Evolutionary conservation across 257 asterid species (phyloP).

Genomic region (Henckelia pumila): DNA sequence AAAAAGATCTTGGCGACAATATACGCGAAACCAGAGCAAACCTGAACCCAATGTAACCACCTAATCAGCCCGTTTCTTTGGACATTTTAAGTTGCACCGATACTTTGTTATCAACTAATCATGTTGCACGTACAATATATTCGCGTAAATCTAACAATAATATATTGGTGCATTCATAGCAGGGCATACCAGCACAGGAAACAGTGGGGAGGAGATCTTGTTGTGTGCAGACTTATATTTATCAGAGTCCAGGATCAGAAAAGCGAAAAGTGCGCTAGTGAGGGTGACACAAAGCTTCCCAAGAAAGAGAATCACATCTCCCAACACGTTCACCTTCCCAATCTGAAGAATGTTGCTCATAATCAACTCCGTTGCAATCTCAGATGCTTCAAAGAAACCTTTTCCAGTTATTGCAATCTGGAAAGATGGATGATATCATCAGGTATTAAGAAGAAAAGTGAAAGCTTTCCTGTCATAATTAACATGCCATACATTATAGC

Average conservation of each 20-base stretch:
- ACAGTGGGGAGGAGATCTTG: constrained; percentile 90
- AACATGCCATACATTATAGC: not conserved
- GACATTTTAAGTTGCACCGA: not conserved
- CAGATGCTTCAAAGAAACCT: constrained; percentile 82
- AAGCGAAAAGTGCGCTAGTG: constrained; percentile 77
- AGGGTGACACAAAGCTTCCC: constrained; percentile 98
- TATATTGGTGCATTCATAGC: not conserved
- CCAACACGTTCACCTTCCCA: constrained; percentile 88
- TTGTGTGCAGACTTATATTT: constrained; percentile 70
- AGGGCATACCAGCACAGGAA: constrained; percentile 85
- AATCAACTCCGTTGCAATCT: constrained; percentile 89
- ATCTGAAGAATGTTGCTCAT: constrained; percentile 87
- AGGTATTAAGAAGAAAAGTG: not conserved
- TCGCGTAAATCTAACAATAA: not conserved
- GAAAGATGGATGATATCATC: not conserved
- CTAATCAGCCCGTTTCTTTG: not conserved
- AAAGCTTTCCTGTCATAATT: too few relatives aligned
- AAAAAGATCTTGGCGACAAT: constrained; percentile 88
- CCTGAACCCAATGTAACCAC: constrained; percentile 38
- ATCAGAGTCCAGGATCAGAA: constrained; percentile 83
- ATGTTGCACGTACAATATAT: not conserved
- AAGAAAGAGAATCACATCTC: constrained; percentile 86
- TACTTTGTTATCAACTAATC: not conserved
- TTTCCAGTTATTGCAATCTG: constrained; percentile 96
- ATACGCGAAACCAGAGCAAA: constrained; percentile 84